phyloP scores from a whole-genome alignment of 805 yeast species.

The Metschnikowia koreensis region DNA sequence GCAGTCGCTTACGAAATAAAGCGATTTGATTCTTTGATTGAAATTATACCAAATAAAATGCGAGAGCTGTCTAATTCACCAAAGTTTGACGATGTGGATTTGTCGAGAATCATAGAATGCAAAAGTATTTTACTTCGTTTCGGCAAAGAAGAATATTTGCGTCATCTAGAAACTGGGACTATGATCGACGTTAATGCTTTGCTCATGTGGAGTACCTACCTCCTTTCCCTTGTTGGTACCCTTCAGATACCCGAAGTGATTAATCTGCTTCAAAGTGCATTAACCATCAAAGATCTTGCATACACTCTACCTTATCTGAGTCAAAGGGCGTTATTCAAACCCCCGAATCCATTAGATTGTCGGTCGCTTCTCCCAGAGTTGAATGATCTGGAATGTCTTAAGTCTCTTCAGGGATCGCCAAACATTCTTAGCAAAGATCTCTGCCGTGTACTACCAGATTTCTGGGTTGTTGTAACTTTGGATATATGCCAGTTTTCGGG shows the following conservation, averaged over 20 bases:
- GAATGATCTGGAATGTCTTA: slow-evolving; percentile 5
- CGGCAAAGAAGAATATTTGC: slow-evolving; percentile 1
- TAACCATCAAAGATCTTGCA: slow-evolving; percentile 16
- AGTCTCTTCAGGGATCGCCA: slow-evolving; percentile 10
- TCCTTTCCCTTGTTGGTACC: slow-evolving; percentile 8
- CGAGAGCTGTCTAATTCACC: background rate
- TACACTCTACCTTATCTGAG: slow-evolving; percentile 9
- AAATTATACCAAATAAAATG: background rate
- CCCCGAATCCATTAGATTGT: background rate
- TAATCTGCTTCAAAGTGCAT: slow-evolving; percentile 20
- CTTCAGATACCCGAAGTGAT: background rate
- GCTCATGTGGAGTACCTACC: slow-evolving; percentile 9
- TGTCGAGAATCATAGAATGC: slow-evolving; percentile 9
- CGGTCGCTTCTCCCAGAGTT: slow-evolving; percentile 18
- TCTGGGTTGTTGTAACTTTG: slow-evolving; percentile 60
- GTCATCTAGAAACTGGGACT: slow-evolving; percentile 6
- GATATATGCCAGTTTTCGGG: slow-evolving; percentile 60
- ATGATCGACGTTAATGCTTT: slow-evolving; percentile 10
- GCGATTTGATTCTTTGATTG: background rate
- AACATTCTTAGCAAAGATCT: slow-evolving; percentile 12
- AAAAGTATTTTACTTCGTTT: slow-evolving; percentile 8
- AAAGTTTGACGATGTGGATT: background rate
- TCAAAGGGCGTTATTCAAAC: slow-evolving; percentile 3
- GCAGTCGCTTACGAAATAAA: background rate
- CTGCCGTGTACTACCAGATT: slow-evolving; percentile 32